These are phyloP conservation scores for Teunomyces atbi DNA, from an alignment of 805 yeast genomes.

Conservation along the genomic window DNA sequence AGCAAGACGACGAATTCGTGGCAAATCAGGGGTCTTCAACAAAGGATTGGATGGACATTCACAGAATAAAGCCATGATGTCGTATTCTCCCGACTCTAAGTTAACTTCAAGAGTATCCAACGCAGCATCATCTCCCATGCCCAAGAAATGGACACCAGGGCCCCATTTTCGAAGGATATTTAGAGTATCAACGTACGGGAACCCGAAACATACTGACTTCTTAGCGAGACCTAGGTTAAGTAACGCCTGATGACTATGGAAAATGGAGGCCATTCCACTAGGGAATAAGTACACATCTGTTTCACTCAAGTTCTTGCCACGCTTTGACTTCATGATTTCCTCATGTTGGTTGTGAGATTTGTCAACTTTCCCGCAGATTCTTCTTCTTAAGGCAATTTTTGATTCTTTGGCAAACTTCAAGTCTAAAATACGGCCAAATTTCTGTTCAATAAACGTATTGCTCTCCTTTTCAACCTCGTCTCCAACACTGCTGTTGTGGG, in stretches of 20 bases:
- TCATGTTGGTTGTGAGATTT: conserved; percentile 31
- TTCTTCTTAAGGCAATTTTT: conserved; percentile 64
- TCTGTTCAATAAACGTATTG: conserved; percentile 73
- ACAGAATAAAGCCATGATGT: conserved; percentile 75
- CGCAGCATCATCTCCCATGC: conserved; percentile 74
- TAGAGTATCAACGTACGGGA: conserved; percentile 92
- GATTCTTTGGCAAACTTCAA: conserved; percentile 74
- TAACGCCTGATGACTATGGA: conserved; percentile 68
- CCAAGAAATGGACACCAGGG: conserved; percentile 83
- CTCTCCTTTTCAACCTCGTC: conserved; percentile 50
- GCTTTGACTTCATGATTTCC: conserved; percentile 24
- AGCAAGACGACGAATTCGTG: conserved; percentile 61
- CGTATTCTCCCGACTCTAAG: conserved; percentile 53
- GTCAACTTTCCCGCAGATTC: conserved; percentile 69
- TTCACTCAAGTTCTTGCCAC: conserved; percentile 39
- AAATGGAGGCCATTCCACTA: conserved; percentile 91
- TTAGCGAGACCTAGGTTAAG: conserved; percentile 26
- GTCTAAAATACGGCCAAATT: conserved; percentile 88
- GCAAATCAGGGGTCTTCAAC: conserved; percentile 77
- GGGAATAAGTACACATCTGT: conserved; percentile 83
- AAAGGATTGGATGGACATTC: conserved; percentile 97
- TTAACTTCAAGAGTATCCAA: conserved; percentile 61
- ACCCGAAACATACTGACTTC: conserved; percentile 91
- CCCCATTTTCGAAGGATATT: conserved; percentile 88
- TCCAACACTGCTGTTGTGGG: conserved; percentile 7